Evolutionary conservation across 1,284 basidiomycete genomes (phyloP).

Genomic region (Pyrrhoderma lamaoense): DNA sequence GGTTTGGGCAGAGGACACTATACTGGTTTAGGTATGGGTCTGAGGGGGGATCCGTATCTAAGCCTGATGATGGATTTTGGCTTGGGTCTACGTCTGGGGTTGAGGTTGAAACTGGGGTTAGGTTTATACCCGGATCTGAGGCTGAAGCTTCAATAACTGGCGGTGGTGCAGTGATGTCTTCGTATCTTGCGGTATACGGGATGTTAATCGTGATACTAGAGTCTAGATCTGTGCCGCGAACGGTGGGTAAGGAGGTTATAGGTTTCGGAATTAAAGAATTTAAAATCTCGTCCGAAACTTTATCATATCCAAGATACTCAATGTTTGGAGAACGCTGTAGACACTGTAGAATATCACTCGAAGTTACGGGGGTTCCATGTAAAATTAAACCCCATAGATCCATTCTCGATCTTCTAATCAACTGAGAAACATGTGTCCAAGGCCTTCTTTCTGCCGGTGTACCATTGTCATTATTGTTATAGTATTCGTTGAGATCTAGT

Average conservation of each 20-base stretch:
- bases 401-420: conserved; percentile 2
- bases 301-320: background rate
- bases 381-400: conserved; percentile 1
- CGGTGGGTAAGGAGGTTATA: too few species aligned
- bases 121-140: background rate
- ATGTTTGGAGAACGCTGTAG: background rate
- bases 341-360: background rate
- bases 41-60: background rate
- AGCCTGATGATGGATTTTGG: background rate
- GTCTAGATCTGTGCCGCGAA: background rate
- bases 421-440: background rate
- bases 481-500: background rate
- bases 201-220: too few species aligned
- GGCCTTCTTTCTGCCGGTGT: too few species aligned
- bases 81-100: background rate
- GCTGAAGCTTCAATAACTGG: too few species aligned
- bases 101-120: background rate
- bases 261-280: background rate
- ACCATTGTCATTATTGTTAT: too few species aligned
- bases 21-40: background rate
- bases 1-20: conserved; percentile 3
- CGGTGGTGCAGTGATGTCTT: too few species aligned
- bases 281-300: background rate
- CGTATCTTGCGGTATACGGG: too few species aligned
- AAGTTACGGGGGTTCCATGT: background rate